Evolutionary conservation across 345 rosid genomes (phyloP).

Genomic region (Salix udensis): DNA sequence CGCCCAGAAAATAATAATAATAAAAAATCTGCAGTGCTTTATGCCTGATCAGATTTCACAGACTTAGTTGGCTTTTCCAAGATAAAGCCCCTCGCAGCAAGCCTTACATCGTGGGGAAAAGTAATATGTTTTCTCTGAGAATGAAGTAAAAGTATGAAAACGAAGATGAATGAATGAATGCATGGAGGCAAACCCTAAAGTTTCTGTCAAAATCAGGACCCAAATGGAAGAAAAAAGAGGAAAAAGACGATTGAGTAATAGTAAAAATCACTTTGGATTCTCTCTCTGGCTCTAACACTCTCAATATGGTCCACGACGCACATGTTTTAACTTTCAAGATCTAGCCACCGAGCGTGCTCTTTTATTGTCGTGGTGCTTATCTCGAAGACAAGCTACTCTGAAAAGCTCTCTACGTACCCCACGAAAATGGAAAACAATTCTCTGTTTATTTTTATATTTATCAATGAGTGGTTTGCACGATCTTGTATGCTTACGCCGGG

Average conservation of each 20-base stretch:
- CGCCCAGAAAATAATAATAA: background rate
- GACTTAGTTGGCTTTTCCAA: constrained; percentile 20
- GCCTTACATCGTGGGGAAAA: constrained; percentile 4
- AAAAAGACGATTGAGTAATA: background rate
- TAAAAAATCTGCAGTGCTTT: background rate
- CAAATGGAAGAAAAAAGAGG: background rate
- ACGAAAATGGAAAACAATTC: background rate
- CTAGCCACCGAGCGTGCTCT: constrained; percentile 6
- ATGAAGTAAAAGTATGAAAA: background rate
- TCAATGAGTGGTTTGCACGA: background rate
- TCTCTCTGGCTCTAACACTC: background rate
- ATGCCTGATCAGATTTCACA: background rate
- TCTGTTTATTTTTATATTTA: background rate
- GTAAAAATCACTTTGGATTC: constrained; percentile 34
- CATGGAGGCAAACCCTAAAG: constrained; percentile 17
- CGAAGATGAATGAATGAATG: background rate
- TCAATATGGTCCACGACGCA: background rate
- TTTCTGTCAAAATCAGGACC: constrained; percentile 12
- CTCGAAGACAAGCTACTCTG: background rate
- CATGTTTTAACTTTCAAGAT: no score
- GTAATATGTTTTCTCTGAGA: background rate
- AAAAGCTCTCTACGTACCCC: constrained; percentile 2
- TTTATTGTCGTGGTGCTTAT: background rate
- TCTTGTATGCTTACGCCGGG: no score
- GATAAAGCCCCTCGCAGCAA: background rate